Base-by-base conservation (phyloP, 768 basidiomycete genomes). In the Boletus patriciae region DNA sequence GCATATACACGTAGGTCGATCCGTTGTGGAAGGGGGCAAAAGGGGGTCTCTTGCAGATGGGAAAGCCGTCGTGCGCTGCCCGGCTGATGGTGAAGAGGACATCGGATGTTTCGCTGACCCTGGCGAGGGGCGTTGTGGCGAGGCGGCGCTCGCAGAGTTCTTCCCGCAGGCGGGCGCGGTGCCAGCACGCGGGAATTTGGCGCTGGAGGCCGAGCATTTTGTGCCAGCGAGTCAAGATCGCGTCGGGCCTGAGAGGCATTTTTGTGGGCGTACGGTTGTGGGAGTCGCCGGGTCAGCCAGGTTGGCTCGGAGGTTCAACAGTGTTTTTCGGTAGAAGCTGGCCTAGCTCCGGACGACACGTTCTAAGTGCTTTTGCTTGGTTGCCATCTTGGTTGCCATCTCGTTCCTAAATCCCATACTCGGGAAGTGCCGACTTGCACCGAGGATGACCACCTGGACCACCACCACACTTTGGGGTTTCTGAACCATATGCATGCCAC, bases 71-170 rank as follows among this genome's bases (percentile, higher is more conserved):
- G 45, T 54, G 3, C 45, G 29, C 45, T 6, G 52, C 52, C 45
- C 38, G 52, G 29, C 52, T 54, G 52, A 54, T 54, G 52, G 52
- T 54, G 52, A 54, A 54, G 52, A 54, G 45, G 52, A 54, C 37
- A 54, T 54, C 53, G 38, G 53, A 54, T 47, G 53, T 54, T 34
- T 54, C 46, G 46, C 53, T 54, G 53, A 54, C 37, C 38, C 45
- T 54, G 37, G 53, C 53, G 46, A 54, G 36, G 29, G 11, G 38
- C 16, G 38, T 54, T 54, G 53, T 47, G 46, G 53, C 53, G 29
- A 54, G 53, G 53, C 4, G n/a, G 53, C 53, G 53, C 53, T 54
- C 46, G 4, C 21, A 38, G 27, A 54, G 16, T 47, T 54, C 53
- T 54, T 54, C 53, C 29, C 29, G 46, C 53, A 54, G 37, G 13